Base-by-base conservation (phyloP, 257 asterid species). In the Nyctanthes arbortristis region DNA sequence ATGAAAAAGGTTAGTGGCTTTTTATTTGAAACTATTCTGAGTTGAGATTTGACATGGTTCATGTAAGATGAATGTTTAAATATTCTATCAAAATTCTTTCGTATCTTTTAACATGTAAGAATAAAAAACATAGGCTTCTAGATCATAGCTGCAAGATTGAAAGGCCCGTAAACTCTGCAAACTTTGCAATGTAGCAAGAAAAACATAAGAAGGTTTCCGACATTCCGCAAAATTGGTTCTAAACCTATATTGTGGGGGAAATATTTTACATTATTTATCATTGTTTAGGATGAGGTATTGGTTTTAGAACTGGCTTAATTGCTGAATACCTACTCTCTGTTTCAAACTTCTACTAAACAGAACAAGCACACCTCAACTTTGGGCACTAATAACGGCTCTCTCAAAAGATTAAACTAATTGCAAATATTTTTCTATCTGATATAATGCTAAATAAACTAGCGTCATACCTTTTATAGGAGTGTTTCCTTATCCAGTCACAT, bases 1-100 rank as follows among this genome's bases (percentile, higher is more conserved):
- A 90, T 71, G 96, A 88, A 84, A 92, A 90, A 80, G 98, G 98
- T 92, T 34, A 67, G 75, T 73, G 27, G 27, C 39, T 65, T 70
- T 13, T 37, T 30, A 24, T 61, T 47, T 30, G 22, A 11, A 27
- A 36, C 30, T 52, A 4, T 60, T 33, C 39, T 9, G 33, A 16
- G 7, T 40, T 65, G 8, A 61, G 27, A 43, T 1, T 68, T 20
- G 57, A 18, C 40, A 27, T 25, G 28, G 32, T 52, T 20, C 14
- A 1, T 8, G 8, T 6, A 54, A 68, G 35, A 6, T 27, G n/a
- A 27, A 30, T 27, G 18, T 30, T 30, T 33, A n/a, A n/a, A n/a
- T n/a, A n/a, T n/a, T n/a, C n/a, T n/a, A n/a, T n/a, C n/a, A n/a
- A n/a, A n/a, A n/a, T n/a, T n/a, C n/a, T n/a, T n/a, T n/a, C n/a